phyloP scores from a whole-genome alignment of 495 filamentous ascomycete species.

The Copromyces sp. region DNA sequence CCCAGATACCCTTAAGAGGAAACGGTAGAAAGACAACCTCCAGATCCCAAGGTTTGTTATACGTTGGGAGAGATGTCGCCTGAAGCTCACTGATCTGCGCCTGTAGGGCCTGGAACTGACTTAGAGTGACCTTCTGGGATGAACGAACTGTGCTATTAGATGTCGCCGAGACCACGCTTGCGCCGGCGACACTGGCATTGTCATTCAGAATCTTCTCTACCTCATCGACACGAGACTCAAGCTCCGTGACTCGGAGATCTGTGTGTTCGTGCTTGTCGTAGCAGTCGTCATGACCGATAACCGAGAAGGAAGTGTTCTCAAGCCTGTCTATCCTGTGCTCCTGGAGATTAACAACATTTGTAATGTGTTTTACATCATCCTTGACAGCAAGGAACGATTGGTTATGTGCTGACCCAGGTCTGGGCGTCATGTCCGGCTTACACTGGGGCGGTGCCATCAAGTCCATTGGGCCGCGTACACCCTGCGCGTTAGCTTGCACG shows the following conservation, averaged over 20 bases:
- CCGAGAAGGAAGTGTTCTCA: conserved; percentile 50
- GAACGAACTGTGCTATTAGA: conserved; percentile 28
- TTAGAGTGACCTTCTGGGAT: conserved; percentile 32
- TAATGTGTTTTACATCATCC: conserved; percentile 22
- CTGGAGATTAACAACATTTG: conserved; percentile 36
- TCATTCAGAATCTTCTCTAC: conserved; percentile 46
- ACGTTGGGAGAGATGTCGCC: conserved; percentile 42
- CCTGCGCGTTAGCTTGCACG: conserved; percentile 7
- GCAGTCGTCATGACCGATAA: conserved; percentile 46
- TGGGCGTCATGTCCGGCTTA: conserved; percentile 5
- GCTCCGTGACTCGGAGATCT: conserved; percentile 48
- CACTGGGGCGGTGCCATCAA: not conserved
- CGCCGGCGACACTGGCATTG: conserved; percentile 28
- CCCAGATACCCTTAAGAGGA: conserved; percentile 54
- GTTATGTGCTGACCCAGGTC: conserved; percentile 5
- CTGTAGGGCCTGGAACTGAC: conserved; percentile 44
- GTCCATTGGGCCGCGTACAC: not conserved
- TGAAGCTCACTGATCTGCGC: conserved; percentile 47
- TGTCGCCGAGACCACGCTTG: conserved; percentile 35
- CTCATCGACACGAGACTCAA: conserved; percentile 52
- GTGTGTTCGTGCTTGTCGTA: conserved; percentile 47
- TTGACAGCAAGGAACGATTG: conserved; percentile 1
- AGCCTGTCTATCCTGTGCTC: conserved; percentile 47
- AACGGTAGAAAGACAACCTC: conserved; percentile 63
- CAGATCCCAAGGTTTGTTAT: conserved; percentile 51